These are phyloP conservation scores for Aristolochia californica DNA, from an alignment of 164 flowering plant genomes.

Conservation along the genomic window DNA sequence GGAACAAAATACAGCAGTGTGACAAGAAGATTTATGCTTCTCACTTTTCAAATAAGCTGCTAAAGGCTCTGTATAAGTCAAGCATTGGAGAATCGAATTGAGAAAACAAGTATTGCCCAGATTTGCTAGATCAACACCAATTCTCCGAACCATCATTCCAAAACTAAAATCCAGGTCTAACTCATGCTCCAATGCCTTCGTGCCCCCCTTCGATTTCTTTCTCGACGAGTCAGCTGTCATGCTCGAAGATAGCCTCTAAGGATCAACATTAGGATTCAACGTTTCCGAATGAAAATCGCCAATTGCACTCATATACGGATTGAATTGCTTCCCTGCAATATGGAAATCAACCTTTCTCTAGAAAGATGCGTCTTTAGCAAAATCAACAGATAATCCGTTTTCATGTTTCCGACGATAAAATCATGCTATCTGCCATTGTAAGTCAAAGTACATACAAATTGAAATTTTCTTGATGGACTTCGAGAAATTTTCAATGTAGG, in stretches of 20 bases:
- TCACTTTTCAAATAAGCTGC: slow-evolving; percentile 92
- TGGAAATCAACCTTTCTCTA: background rate
- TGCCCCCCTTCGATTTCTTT: slow-evolving; percentile 28
- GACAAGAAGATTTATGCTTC: slow-evolving; percentile 81
- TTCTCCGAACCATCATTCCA: slow-evolving; percentile 48
- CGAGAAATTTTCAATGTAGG: too few relatives aligned
- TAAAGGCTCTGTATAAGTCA: slow-evolving; percentile 93
- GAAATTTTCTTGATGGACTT: too few relatives aligned
- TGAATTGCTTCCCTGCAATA: background rate
- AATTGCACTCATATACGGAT: background rate
- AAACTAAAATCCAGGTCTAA: slow-evolving; percentile 68
- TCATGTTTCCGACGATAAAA: background rate
- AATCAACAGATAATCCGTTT: background rate
- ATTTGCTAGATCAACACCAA: slow-evolving; percentile 91
- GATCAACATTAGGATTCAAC: slow-evolving; percentile 37
- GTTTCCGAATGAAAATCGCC: slow-evolving; percentile 57
- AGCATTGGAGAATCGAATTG: slow-evolving; percentile 92
- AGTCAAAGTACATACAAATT: too few relatives aligned
- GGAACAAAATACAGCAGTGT: slow-evolving; percentile 86
- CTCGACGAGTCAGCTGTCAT: slow-evolving; percentile 4
- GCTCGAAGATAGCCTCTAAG: slow-evolving; percentile 1
- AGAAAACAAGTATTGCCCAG: slow-evolving; percentile 95
- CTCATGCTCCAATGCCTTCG: slow-evolving; percentile 25
- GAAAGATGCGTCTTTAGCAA: background rate
- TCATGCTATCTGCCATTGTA: background rate